These are phyloP conservation scores for Capillidium heterosporum DNA, from an alignment of 371 early-diverging fungal species.

Conservation along the genomic window DNA sequence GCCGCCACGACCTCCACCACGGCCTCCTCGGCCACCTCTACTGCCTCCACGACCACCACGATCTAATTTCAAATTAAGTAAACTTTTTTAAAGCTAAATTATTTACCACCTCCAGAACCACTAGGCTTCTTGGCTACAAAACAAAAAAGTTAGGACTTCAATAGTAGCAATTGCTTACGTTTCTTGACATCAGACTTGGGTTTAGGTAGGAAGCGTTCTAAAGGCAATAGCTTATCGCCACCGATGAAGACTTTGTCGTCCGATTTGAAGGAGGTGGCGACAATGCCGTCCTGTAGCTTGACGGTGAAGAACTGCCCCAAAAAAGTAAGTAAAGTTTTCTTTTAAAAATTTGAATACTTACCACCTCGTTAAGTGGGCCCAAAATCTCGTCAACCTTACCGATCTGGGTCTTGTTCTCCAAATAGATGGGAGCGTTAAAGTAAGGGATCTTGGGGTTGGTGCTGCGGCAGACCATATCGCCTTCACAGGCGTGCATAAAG, in stretches of 20 bases:
- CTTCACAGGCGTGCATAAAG: conserved; percentile 90
- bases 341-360: not conserved
- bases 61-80: conserved; percentile 10
- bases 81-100: conserved; percentile 8
- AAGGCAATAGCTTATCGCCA: conserved; percentile 81
- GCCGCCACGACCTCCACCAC: conserved; percentile 7
- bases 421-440: conserved; percentile 96
- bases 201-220: conserved; percentile 94
- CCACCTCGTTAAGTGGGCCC: conserved; percentile 91
- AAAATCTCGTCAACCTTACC: conserved; percentile 99
- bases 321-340: not conserved
- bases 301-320: conserved; percentile 61
- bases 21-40: conserved; percentile 18
- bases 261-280: conserved; percentile 76
- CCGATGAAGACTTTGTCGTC: conserved; percentile 85
- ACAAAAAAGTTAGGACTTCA: conserved; percentile 11
- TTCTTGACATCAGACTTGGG: conserved; percentile 46
- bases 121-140: conserved; percentile 5
- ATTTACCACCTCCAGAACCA: conserved; percentile 14
- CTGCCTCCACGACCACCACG: conserved; percentile 22
- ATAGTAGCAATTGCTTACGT: not conserved
- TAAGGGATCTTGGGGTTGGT: conserved; percentile 89
- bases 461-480: conserved; percentile 91
- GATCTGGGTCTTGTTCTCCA: conserved; percentile 93
- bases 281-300: conserved; percentile 84